Percentiles rank a stretch among this genome's conserved stretches.
Conservation (phyloP, 306 rosid genomes). For the Lupinus albus region DNA sequence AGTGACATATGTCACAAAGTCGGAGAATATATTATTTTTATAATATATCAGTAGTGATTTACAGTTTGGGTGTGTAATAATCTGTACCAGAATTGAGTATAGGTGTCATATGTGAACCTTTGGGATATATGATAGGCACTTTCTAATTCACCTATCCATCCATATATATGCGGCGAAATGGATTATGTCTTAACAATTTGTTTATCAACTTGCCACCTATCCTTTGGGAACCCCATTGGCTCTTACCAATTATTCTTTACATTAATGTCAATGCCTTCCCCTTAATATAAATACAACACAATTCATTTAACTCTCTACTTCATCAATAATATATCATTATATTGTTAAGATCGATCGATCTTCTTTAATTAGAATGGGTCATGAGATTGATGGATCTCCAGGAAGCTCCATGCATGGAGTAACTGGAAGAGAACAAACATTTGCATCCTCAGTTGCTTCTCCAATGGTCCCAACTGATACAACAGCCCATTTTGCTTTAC, state of each 20-base stretch:
- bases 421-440: conserved; percentile 75
- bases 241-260: conserved; percentile 3
- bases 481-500: conserved; percentile 62
- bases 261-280: conserved; percentile 46
- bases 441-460: conserved; percentile 66
- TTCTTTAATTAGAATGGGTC: conserved; percentile 30
- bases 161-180: conserved; percentile 61
- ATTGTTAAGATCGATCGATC: too few relatives aligned
- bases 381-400: conserved; percentile 59
- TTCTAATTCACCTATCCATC: conserved; percentile 38
- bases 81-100: not conserved
- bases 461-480: conserved; percentile 67
- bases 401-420: conserved; percentile 99
- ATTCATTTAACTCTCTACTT: not conserved
- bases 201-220: not conserved
- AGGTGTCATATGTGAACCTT: conserved; percentile 56
- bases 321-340: too few relatives aligned
- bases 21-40: too few relatives aligned
- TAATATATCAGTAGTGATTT: too few relatives aligned
- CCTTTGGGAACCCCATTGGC: conserved; percentile 43
- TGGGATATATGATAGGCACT: conserved; percentile 60
- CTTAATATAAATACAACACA: conserved; percentile 42
- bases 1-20: too few relatives aligned
- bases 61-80: not conserved
- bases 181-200: not conserved